Conservation (phyloP, 495 filamentous ascomycete genomes). For the Pyrenula aspistea region DNA sequence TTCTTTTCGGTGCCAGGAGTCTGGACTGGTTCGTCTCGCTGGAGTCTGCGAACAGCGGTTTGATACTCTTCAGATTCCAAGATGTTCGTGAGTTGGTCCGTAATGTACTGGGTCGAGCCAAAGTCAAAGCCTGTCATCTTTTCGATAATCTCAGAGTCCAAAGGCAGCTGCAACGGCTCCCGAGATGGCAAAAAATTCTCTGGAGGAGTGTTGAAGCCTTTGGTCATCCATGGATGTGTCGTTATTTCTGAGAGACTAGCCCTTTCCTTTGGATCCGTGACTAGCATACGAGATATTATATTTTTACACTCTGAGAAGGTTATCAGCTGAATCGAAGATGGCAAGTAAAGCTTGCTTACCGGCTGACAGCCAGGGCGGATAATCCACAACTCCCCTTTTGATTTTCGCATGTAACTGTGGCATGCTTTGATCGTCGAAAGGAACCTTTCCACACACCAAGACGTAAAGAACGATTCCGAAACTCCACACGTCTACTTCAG, state of each 20-base stretch:
- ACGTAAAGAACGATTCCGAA: conserved; percentile 99
- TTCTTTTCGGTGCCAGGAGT: conserved; percentile 67
- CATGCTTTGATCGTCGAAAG: conserved; percentile 99
- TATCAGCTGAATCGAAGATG: conserved; percentile 1
- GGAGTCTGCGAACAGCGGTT: conserved; percentile 54
- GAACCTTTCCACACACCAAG: conserved; percentile 93
- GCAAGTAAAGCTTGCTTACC: conserved; percentile 40
- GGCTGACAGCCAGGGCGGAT: conserved; percentile 80
- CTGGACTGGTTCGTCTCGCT: conserved; percentile 49
- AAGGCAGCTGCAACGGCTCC: conserved; percentile 72
- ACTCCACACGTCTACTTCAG: conserved; percentile 97
- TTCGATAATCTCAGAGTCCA: conserved; percentile 71
- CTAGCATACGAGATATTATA: conserved; percentile 91
- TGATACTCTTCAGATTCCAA: conserved; percentile 90
- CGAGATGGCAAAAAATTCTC: conserved; percentile 81
- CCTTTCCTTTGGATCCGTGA: conserved; percentile 82
- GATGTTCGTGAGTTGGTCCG: conserved; percentile 64
- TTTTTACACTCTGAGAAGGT: conserved; percentile 67
- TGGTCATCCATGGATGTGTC: conserved; percentile 94
- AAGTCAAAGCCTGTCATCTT: conserved; percentile 99
- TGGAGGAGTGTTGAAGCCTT: conserved; percentile 73
- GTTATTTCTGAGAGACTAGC: conserved; percentile 86
- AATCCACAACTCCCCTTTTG: conserved; percentile 93
- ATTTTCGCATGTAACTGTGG: conserved; percentile 97
- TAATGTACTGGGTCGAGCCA: conserved; percentile 73